Evolutionary conservation across 2,329 filamentous ascomycete genomes (phyloP).

Genomic region (Blastomyces parvus): DNA sequence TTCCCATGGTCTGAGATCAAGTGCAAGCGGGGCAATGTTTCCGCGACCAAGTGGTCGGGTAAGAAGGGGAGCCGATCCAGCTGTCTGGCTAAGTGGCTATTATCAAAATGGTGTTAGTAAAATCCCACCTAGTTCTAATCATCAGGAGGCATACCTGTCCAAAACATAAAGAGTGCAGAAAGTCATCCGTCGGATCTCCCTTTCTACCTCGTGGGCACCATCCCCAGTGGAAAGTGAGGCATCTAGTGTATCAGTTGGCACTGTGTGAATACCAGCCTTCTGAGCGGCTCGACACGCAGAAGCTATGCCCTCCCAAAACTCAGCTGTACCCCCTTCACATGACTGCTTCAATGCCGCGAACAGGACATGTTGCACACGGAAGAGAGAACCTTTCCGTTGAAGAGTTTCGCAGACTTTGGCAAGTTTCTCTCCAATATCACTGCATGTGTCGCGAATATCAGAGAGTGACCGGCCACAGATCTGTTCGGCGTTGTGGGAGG

Average conservation of each 20-base stretch:
- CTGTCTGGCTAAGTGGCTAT: constrained; percentile 3
- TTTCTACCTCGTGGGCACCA: not conserved
- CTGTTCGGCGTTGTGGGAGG: not conserved
- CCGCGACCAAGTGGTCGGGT: not conserved
- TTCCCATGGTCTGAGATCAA: not conserved
- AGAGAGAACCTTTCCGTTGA: not conserved
- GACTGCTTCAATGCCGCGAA: not conserved
- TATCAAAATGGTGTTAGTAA: not conserved
- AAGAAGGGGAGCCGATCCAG: not conserved
- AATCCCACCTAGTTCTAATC: too few relatives aligned
- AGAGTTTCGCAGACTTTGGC: not conserved
- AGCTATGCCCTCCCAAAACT: constrained; percentile 1
- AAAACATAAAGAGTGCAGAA: constrained; percentile 1
- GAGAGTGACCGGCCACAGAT: not conserved
- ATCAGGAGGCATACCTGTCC: not conserved
- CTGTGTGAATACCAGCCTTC: constrained; percentile 3
- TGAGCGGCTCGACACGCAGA: constrained; percentile 4
- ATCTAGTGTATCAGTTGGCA: not conserved
- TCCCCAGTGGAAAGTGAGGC: not conserved
- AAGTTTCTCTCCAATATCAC: not conserved
- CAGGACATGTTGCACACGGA: not conserved
- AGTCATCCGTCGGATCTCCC: not conserved
- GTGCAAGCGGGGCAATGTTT: not conserved
- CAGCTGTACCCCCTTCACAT: constrained; percentile 4
- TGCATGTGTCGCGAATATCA: not conserved